Percentiles rank a stretch among this genome's conserved stretches.
Evolutionary conservation across 768 basidiomycete species (phyloP).

Genomic region (Tricholoma hemisulphureum): DNA sequence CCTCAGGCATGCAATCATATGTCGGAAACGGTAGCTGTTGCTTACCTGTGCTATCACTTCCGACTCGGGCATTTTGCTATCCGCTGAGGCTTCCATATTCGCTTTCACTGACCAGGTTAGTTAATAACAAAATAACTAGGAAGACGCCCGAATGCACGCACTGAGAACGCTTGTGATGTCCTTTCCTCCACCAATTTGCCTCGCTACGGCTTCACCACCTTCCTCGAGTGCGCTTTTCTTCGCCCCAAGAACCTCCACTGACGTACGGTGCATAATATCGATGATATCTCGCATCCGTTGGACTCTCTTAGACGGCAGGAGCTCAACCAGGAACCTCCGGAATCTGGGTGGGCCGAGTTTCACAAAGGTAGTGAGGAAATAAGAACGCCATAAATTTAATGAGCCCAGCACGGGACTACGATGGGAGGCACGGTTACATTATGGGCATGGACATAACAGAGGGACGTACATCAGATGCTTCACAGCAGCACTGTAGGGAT

Average conservation of each 20-base stretch:
- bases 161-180: conserved; percentile 30
- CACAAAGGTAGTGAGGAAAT: conserved; percentile 24
- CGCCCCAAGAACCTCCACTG: conserved; percentile 28
- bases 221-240: conserved; percentile 33
- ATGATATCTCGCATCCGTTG: conserved; percentile 29
- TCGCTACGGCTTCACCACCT: conserved; percentile 19
- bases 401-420: no score
- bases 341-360: conserved; percentile 32
- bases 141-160: no score
- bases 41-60: conserved; percentile 30
- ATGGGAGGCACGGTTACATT: no score
- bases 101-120: background rate
- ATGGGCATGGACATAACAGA: no score
- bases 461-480: no score
- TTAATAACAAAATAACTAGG: no score
- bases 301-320: conserved; percentile 19
- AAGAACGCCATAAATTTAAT: no score
- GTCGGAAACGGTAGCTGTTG: no score
- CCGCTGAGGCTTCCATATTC: no score
- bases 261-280: conserved; percentile 32
- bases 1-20: no score
- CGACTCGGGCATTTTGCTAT: conserved; percentile 21
- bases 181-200: conserved; percentile 27
- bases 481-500: no score
- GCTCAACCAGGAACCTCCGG: conserved; percentile 32